Evolutionary conservation across 1,284 basidiomycete genomes (phyloP).

Genomic region (Pterulicium gracile): DNA sequence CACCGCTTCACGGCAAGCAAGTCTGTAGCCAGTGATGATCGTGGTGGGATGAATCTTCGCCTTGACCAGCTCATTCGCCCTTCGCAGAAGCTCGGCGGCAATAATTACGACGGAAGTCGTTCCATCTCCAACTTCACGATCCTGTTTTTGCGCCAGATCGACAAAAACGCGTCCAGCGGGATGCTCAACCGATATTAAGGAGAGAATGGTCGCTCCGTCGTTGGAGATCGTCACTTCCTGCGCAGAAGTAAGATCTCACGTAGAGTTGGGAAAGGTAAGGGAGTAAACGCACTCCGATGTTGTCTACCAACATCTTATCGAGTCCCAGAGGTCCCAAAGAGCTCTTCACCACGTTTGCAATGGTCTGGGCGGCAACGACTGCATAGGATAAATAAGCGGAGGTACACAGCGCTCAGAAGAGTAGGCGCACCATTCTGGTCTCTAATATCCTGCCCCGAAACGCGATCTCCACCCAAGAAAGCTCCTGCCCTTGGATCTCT

Average conservation of each 20-base stretch:
- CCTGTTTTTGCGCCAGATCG: conserved; percentile 97
- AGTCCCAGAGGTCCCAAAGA: conserved; percentile 92
- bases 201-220: conserved; percentile 97
- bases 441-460: conserved; percentile 91
- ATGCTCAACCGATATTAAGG: conserved; percentile 86
- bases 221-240: conserved; percentile 99
- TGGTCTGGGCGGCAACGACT: conserved; percentile 94
- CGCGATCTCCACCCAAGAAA: conserved; percentile 89
- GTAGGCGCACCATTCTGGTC: conserved; percentile 81
- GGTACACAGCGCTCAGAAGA: conserved; percentile 1
- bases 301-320: conserved; percentile 98
- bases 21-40: conserved; percentile 96
- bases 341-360: conserved; percentile 97
- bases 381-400: conserved; percentile 10
- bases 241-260: conserved; percentile 9
- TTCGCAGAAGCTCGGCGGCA: conserved; percentile 88
- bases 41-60: conserved; percentile 99
- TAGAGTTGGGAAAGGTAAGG: no score
- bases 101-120: conserved; percentile 99
- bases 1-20: conserved; percentile 96
- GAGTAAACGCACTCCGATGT: conserved; percentile 72
- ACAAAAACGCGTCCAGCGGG: conserved; percentile 96
- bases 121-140: conserved; percentile 99
- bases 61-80: conserved; percentile 97
- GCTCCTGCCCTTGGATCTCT: conserved; percentile 79